phyloP scores from a whole-genome alignment of 2,329 filamentous ascomycete species.

The Amauroascus verrucosus region DNA sequence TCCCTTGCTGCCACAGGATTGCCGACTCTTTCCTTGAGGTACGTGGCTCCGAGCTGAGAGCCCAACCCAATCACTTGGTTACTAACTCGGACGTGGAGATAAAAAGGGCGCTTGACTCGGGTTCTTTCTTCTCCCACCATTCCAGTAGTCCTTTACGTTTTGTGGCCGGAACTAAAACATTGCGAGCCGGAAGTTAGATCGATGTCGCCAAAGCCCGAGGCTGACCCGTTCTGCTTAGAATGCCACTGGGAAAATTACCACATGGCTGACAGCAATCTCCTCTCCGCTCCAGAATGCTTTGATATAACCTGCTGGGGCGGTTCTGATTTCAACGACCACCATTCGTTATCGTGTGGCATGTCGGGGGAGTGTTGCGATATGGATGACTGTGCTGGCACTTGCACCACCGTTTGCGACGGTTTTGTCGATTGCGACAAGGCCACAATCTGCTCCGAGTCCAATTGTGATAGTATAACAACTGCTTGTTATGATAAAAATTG shows the following conservation, averaged over 20 bases:
- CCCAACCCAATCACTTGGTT: not conserved
- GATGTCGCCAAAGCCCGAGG: constrained; percentile 12
- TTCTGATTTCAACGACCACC: constrained; percentile 22
- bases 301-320: constrained; percentile 24
- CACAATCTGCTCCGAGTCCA: constrained; percentile 29
- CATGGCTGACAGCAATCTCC: constrained; percentile 25
- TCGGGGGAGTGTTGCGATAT: constrained; percentile 29
- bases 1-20: not conserved
- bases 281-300: constrained; percentile 19
- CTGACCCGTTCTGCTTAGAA: constrained; percentile 31
- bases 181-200: not conserved
- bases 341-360: constrained; percentile 22
- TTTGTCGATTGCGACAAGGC: constrained; percentile 33
- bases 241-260: constrained; percentile 34
- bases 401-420: constrained; percentile 33
- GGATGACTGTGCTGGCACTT: constrained; percentile 31
- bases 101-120: not conserved
- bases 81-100: not conserved
- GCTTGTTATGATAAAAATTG: constrained; percentile 32
- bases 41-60: not conserved
- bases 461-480: constrained; percentile 22
- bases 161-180: not conserved
- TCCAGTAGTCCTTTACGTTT: not conserved
- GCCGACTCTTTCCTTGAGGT: not conserved
- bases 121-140: too few species aligned